Base-by-base conservation (phyloP, 352 stramenopile species). In the Globisporangium uncinulatum region DNA sequence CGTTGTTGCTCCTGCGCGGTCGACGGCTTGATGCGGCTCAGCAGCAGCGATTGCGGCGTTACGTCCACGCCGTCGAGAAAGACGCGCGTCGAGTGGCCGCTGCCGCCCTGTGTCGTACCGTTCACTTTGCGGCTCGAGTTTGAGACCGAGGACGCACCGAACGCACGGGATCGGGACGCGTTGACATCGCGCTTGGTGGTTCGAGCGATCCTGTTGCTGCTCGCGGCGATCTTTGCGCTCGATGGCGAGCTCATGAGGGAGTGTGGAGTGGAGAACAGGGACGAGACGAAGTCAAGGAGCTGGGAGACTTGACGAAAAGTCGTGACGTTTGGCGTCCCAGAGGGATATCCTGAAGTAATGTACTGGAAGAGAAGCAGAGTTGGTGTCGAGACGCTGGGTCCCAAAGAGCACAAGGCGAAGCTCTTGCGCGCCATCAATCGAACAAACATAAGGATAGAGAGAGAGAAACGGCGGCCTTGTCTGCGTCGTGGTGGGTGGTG, bases 21-120 rank as follows among this genome's bases (percentile, higher is more conserved):
- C 31, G 74, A 73, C 1, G 79, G 70, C 51, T 90, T 89, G 61
- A 88, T 87, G 32, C 77, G 75, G 52, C 77, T 89, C 56, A 86
- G 64, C 0, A 92, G 68, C 31, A 92, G 65, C 32, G 83, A 92
- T 59, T 92, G 83, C 21, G 83, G 82, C 9, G 82, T 92, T 31
- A 90, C 83, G 29, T 92, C 80, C 4, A 65, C 61, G 6, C 83
- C 83, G 24, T 89, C 76, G 24, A 90, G 52, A 58, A 78, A 92
- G 34, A 92, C 79, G 29, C 80, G 78, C 44, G 76, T 66, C 5
- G 73, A 74, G 19, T 73, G 70, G 0, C 63, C 62, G 42, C 66
- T 74, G 1, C 62, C 61, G 19, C 68, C 62, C 7, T 59, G 65
- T 10, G 64, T 68, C 3, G 70, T 76, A 32, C 74, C 80, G 21